phyloP scores from a whole-genome alignment of 2,329 filamentous ascomycete genomes.

The Fusarium mundagurra region DNA sequence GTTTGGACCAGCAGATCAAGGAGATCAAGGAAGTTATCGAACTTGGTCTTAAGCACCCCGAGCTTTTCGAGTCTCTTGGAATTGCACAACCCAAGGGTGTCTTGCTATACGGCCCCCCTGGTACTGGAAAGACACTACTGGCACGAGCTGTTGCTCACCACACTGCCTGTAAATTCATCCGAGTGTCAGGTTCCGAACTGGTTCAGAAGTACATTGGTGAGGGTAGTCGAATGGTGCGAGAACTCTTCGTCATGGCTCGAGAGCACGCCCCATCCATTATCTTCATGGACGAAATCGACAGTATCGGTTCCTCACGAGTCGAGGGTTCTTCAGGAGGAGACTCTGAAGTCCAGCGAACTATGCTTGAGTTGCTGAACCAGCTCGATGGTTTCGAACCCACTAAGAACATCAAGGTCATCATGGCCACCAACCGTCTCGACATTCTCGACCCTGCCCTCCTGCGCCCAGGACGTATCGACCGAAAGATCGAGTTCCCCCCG shows the following conservation, averaged over 20 bases:
- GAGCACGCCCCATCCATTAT: conserved; percentile 99
- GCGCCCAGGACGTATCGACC: conserved; percentile 95
- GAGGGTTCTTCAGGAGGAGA: conserved; percentile 96
- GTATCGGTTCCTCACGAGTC: conserved; percentile 95
- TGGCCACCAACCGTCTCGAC: conserved; percentile 98
- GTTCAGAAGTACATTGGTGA: conserved; percentile 99
- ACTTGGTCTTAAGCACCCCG: conserved; percentile 96
- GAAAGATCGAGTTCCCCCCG: conserved; percentile 98
- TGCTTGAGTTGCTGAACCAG: conserved; percentile 98
- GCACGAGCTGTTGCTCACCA: conserved; percentile 97
- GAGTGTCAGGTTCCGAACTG: conserved; percentile 93
- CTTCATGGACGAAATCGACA: conserved; percentile 99
- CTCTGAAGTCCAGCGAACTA: conserved; percentile 97
- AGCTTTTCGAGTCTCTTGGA: conserved; percentile 98
- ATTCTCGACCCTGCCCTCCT: conserved; percentile 95
- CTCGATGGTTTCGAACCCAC: conserved; percentile 98
- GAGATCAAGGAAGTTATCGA: conserved; percentile 99
- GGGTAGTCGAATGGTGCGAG: conserved; percentile 96
- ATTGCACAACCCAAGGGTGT: conserved; percentile 99
- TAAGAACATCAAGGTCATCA: conserved; percentile 99
- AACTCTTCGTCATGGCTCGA: conserved; percentile 98
- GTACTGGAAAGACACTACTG: conserved; percentile 95
- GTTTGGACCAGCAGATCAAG: conserved; percentile 98
- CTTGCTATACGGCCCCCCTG: conserved; percentile 93
- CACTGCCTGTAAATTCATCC: conserved; percentile 99